Percentiles rank a stretch among this genome's conserved stretches.
Conservation (phyloP, 108 stramenopile genomes). For the Fragilariopsis cylindrus region DNA sequence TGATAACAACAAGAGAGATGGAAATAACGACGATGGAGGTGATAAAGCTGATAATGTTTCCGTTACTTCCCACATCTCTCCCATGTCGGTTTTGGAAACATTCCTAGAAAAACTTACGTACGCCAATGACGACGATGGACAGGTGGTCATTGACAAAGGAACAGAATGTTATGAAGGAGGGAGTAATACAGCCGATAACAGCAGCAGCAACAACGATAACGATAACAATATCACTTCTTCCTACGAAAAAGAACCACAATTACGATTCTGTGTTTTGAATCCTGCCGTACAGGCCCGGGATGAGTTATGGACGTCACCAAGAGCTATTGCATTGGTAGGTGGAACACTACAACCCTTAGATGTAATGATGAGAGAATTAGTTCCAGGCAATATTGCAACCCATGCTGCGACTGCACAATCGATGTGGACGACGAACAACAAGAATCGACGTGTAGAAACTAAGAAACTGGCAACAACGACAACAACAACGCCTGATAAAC, state of each 20-base stretch:
- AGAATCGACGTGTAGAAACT: constrained; percentile 50
- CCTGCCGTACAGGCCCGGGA: constrained; percentile 78
- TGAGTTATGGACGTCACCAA: constrained; percentile 75
- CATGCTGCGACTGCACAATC: constrained; percentile 4
- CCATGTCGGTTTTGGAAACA: constrained; percentile 78
- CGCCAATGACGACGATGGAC: constrained; percentile 57
- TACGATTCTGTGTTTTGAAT: constrained; percentile 84
- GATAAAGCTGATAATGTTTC: background rate
- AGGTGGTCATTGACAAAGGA: constrained; percentile 55
- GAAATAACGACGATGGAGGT: background rate
- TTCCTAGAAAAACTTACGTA: constrained; percentile 70
- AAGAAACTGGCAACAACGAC: constrained; percentile 27
- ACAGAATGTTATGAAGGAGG: background rate
- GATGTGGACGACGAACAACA: constrained; percentile 9
- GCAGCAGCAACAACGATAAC: background rate
- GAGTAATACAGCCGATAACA: background rate
- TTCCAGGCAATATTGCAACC: constrained; percentile 40
- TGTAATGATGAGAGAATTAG: constrained; percentile 87
- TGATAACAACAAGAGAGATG: background rate
- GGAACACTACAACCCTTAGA: constrained; percentile 95
- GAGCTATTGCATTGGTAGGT: constrained; percentile 93
- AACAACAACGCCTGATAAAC: background rate
- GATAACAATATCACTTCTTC: too few relatives aligned
- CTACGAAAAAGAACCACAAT: constrained; percentile 12
- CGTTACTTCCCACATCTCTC: constrained; percentile 77